phyloP scores from a whole-genome alignment of 768 basidiomycete genomes.

The Candolleomyces efflorescens region DNA sequence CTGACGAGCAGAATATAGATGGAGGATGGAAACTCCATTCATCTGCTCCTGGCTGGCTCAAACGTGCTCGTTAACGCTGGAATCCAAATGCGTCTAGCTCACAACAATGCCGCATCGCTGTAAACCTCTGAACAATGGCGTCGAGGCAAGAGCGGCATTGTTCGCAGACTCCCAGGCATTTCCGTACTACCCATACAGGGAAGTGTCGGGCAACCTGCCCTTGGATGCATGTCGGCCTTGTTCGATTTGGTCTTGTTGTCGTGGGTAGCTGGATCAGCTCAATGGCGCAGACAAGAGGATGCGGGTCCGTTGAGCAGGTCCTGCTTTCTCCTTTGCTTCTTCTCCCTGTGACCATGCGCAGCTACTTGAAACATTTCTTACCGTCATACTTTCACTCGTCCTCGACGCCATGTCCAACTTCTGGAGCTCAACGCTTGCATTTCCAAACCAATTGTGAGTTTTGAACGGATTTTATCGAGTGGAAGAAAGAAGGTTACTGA shows the following conservation, averaged over 20 bases:
- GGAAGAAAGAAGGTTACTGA: neutral
- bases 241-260: slow-evolving; percentile 1
- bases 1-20: too few species aligned
- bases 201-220: neutral
- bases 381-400: neutral
- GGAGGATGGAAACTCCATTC: too few species aligned
- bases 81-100: neutral
- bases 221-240: neutral
- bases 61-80: neutral
- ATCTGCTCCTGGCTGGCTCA: too few species aligned
- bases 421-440: neutral
- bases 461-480: neutral
- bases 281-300: neutral
- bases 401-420: neutral
- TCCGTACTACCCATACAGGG: neutral
- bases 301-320: neutral
- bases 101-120: neutral
- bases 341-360: neutral
- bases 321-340: neutral
- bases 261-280: neutral
- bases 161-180: neutral
- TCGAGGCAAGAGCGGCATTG: neutral
- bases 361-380: neutral
- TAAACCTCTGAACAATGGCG: neutral
- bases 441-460: neutral